phyloP scores from a whole-genome alignment of 2,329 filamentous ascomycete species.

The Aureobasidium subglaciale region DNA sequence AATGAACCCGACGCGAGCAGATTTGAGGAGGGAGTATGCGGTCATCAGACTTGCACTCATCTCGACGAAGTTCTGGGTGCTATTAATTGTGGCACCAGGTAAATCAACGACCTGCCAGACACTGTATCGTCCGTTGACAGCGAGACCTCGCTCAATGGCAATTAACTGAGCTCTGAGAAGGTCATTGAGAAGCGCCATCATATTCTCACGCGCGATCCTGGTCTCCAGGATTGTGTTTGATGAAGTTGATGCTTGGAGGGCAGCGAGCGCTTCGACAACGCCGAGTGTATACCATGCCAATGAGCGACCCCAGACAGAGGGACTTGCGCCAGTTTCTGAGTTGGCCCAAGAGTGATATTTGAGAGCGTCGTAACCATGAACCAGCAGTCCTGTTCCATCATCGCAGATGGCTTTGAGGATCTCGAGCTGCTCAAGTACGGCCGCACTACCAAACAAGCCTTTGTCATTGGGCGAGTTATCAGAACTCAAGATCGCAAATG shows the following conservation, averaged over 20 bases:
- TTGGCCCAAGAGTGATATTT: background rate
- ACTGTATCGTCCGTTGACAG: background rate
- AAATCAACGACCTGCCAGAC: slow-evolving; percentile 1
- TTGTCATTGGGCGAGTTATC: background rate
- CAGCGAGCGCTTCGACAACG: background rate
- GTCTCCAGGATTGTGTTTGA: background rate
- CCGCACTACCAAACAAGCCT: background rate
- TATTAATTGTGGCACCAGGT: background rate
- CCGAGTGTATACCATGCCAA: slow-evolving; percentile 5
- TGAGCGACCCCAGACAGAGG: background rate
- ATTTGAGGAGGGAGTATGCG: background rate
- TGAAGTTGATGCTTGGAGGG: background rate
- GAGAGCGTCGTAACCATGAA: background rate
- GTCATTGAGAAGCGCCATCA: background rate
- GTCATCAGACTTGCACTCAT: slow-evolving; percentile 2
- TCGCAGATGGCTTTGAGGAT: background rate
- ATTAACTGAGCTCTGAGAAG: background rate
- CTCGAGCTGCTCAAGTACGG: background rate
- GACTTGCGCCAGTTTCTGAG: background rate
- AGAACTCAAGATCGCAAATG: background rate
- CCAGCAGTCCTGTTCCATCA: background rate
- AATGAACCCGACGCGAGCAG: background rate
- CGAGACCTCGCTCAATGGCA: background rate
- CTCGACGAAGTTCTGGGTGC: background rate
- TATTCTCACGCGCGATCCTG: background rate